phyloP scores from a whole-genome alignment of 768 basidiomycete species.

The Sporobolomyces roseus region DNA sequence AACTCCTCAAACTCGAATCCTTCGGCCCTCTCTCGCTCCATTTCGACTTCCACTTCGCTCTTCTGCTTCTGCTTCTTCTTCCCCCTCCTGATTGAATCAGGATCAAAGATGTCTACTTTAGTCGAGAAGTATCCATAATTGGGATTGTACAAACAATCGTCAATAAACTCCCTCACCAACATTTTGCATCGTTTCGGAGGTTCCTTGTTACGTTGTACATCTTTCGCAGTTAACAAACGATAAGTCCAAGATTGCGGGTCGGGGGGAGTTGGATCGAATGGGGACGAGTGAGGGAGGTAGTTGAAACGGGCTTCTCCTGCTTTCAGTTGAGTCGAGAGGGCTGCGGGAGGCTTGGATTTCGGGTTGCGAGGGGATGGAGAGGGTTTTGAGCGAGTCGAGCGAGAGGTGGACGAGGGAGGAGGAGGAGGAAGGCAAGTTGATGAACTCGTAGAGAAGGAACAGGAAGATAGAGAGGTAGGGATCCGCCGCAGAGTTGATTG shows the following conservation, averaged over 20 bases:
- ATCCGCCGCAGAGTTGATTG: not conserved
- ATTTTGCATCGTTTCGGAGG: constrained; percentile 83
- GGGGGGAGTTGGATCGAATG: constrained; percentile 48
- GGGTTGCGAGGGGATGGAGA: too few relatives aligned
- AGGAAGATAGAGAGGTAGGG: not conserved
- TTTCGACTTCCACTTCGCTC: not conserved
- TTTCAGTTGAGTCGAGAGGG: not conserved
- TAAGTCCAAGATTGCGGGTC: constrained; percentile 44
- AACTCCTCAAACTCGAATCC: constrained; percentile 66
- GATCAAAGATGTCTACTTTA: constrained; percentile 78
- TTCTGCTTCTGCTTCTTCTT: not conserved
- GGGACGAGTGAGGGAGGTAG: constrained; percentile 59
- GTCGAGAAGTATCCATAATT: constrained; percentile 96
- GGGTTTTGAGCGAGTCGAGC: too few relatives aligned
- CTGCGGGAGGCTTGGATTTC: not conserved
- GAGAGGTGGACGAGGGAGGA: not conserved
- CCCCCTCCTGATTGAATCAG: constrained; percentile 26
- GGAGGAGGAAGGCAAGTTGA: not conserved
- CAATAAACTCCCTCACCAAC: constrained; percentile 92
- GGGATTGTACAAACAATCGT: constrained; percentile 94
- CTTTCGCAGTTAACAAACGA: constrained; percentile 67
- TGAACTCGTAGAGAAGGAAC: not conserved
- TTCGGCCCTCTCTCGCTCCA: constrained; percentile 15
- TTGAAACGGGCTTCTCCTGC: constrained; percentile 63
- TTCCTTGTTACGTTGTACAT: constrained; percentile 56